Evolutionary conservation across 106 monocot genomes (phyloP).

Genomic region (Acorus gramineus): DNA sequence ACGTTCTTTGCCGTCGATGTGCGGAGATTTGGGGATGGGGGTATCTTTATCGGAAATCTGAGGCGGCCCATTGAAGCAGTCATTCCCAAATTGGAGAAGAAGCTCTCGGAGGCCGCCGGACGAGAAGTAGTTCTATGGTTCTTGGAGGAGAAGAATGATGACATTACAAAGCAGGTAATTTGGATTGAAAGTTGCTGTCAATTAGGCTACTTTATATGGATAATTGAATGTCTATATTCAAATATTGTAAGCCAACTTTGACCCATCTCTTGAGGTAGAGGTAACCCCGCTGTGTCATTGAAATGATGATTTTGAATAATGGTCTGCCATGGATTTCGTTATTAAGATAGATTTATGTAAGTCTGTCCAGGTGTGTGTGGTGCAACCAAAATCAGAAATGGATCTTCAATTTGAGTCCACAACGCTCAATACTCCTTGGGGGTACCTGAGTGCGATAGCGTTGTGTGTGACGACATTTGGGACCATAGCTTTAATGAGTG

Average conservation of each 20-base stretch:
- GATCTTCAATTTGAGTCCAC: conserved; percentile 77
- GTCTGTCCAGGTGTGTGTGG: conserved; percentile 58
- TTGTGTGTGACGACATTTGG: conserved; percentile 73
- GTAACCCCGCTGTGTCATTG: too few species aligned
- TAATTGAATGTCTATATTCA: too few species aligned
- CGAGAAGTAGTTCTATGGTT: conserved; percentile 81
- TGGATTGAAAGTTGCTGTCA: too few species aligned
- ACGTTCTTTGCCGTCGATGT: conserved; percentile 81
- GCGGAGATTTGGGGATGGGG: conserved; percentile 81
- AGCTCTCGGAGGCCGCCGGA: conserved; percentile 51
- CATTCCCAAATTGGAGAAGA: too few species aligned
- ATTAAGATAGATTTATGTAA: too few species aligned
- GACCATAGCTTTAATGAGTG: conserved; percentile 81
- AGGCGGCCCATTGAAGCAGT: neutral
- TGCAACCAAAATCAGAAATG: conserved; percentile 79
- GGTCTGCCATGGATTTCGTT: too few species aligned
- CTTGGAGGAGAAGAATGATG: conserved; percentile 75
- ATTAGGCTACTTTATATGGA: too few species aligned
- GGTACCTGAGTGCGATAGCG: conserved; percentile 49
- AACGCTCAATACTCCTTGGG: conserved; percentile 69
- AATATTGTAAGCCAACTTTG: too few species aligned
- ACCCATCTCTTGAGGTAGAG: too few species aligned
- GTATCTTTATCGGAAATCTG: conserved; percentile 80
- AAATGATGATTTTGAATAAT: too few species aligned
- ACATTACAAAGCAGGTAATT: conserved; percentile 68